These are phyloP conservation scores for Theobroma grandiflorum DNA, from an alignment of 441 rosid species.

Conservation along the genomic window DNA sequence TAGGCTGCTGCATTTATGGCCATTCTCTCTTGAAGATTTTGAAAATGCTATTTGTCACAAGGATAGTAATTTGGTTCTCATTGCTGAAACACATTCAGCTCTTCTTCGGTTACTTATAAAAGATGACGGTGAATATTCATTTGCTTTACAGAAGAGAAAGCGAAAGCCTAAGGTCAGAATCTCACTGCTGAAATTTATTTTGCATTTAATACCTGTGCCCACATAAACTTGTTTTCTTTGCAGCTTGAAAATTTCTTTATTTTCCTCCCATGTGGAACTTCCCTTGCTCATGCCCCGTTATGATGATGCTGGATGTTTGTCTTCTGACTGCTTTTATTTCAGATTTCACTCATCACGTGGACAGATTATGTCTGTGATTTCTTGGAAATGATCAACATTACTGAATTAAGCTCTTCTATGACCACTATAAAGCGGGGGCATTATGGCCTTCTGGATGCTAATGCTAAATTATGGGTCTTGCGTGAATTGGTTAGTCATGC, in stretches of 20 bases:
- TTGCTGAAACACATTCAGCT: conserved; percentile 85
- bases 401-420: conserved; percentile 53
- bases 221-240: not conserved
- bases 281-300: conserved; percentile 16
- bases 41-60: conserved; percentile 90
- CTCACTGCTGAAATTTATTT: conserved; percentile 20
- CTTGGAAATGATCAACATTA: conserved; percentile 63
- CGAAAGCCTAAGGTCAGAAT: conserved; percentile 71
- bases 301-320: conserved; percentile 29
- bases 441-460: conserved; percentile 79
- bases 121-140: conserved; percentile 54
- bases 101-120: conserved; percentile 74
- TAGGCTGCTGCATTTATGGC: conserved; percentile 72
- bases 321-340: conserved; percentile 42
- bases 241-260: conserved; percentile 3
- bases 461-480: conserved; percentile 67
- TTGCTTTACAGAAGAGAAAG: conserved; percentile 54
- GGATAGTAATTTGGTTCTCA: conserved; percentile 79
- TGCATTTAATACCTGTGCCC: not conserved
- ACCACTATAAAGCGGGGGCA: conserved; percentile 87
- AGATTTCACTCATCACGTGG: conserved; percentile 91
- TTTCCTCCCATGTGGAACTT: conserved; percentile 1
- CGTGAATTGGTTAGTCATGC: conserved; percentile 70
- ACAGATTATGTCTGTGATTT: conserved; percentile 89
- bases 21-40: conserved; percentile 90